These are phyloP conservation scores for Yarrowia divulgata DNA, from an alignment of 805 yeast genomes.

Conservation along the genomic window DNA sequence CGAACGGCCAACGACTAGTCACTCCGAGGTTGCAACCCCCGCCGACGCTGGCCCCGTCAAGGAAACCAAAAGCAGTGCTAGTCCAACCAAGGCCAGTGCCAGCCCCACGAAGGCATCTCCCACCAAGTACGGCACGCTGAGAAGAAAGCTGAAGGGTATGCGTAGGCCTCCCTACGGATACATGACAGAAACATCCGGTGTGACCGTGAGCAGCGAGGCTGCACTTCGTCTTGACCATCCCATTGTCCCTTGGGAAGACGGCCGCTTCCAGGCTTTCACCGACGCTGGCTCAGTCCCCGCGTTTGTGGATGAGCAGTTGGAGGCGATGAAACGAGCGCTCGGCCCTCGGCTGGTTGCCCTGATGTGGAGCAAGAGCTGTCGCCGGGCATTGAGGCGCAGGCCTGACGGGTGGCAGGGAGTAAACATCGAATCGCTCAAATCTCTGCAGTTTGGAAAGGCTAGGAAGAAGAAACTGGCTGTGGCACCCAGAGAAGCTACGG, in stretches of 20 bases:
- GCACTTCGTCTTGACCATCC: constrained; percentile 9
- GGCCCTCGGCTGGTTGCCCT: not conserved
- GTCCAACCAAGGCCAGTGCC: not conserved
- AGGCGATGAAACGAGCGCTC: constrained; percentile 7
- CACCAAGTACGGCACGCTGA: not conserved
- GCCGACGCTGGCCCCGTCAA: not conserved
- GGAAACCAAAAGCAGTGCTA: not conserved
- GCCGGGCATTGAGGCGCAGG: constrained; percentile 14
- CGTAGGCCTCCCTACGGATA: constrained; percentile 35
- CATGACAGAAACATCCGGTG: not conserved
- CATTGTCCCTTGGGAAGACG: not conserved
- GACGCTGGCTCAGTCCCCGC: not conserved
- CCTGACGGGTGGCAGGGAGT: not conserved
- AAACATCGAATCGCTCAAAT: not conserved
- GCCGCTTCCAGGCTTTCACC: not conserved
- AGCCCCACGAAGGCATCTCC: not conserved
- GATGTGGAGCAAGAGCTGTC: constrained; percentile 14
- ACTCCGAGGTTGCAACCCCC: no score
- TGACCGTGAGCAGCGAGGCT: not conserved
- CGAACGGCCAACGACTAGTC: not conserved
- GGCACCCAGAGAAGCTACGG: not conserved
- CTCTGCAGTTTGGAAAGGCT: not conserved
- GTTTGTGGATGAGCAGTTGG: constrained; percentile 1
- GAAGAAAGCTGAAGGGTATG: constrained; percentile 1
- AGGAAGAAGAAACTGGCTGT: not conserved